Evolutionary conservation across 2,329 filamentous ascomycete genomes (phyloP).

Genomic region (Sordariomycetes sp.): DNA sequence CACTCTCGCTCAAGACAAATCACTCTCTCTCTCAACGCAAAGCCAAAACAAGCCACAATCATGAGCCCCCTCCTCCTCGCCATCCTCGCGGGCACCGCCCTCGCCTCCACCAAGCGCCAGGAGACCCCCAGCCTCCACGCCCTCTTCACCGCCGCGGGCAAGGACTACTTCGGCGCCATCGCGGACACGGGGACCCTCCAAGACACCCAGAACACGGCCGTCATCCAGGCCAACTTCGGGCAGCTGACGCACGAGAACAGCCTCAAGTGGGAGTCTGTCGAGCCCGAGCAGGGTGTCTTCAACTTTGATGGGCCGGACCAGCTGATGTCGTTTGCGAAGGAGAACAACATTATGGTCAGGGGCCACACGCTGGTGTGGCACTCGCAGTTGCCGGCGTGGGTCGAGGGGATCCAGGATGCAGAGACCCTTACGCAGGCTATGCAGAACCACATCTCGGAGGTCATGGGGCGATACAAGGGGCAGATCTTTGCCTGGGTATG

Average conservation of each 20-base stretch:
- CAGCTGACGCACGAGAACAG: constrained; percentile 56
- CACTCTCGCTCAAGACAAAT: neutral
- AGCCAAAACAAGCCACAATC: neutral
- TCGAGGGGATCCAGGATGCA: constrained; percentile 38
- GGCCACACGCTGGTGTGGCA: constrained; percentile 58
- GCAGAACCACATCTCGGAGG: constrained; percentile 42
- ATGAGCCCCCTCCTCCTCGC: neutral
- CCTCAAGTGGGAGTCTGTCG: constrained; percentile 55
- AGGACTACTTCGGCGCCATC: constrained; percentile 49
- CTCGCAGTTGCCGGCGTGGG: constrained; percentile 45
- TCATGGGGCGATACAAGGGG: constrained; percentile 48
- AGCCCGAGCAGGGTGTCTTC: constrained; percentile 35
- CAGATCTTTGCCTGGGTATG: constrained; percentile 41
- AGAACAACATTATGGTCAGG: constrained; percentile 44
- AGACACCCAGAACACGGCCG: constrained; percentile 30
- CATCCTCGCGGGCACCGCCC: neutral
- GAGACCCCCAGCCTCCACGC: neutral
- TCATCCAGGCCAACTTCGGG: constrained; percentile 45
- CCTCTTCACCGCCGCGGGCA: constrained; percentile 24
- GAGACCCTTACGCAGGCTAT: constrained; percentile 39
- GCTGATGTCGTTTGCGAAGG: constrained; percentile 41
- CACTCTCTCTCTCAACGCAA: neutral
- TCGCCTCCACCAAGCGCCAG: neutral
- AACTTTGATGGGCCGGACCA: constrained; percentile 43
- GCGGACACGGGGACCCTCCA: constrained; percentile 40